Evolutionary conservation across 2,329 filamentous ascomycete genomes (phyloP), one percentile per base, ranked within the genome.

Genomic region (Diaporthe caulivora): DNA sequence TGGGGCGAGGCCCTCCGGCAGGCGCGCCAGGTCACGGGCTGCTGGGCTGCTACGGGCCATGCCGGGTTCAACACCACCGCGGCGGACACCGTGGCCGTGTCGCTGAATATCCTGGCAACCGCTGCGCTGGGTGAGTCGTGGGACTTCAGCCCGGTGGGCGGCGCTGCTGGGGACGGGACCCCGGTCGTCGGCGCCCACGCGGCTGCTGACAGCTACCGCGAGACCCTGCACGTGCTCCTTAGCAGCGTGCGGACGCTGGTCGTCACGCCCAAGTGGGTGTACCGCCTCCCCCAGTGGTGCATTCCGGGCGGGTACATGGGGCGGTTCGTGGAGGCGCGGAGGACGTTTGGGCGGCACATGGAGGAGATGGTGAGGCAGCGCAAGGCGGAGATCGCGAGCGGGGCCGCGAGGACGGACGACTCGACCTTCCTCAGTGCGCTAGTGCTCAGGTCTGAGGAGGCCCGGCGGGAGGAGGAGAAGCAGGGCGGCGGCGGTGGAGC

Each of bases 241-340:
- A 40, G 51, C 37, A 70, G 67, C 51, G 17, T 70, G 5, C 51
- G 67, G 18, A 44, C 51, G 49, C 67, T 70, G 13, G 31, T 57
- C n/a, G n/a, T 70, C n/a, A 70, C 67, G 31, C 67, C 67, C 24
- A 49, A 58, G 40, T 70, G 54, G 53, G 54, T 60, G 31, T 70
- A 70, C 54, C 21, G 18, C 13, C 21, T 70, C 2, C 42, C 68
- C 0, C 37, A 4, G 13, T 55, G 54, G 54, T 55, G 54, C 37
- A 44, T 70, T 8, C 67, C 68, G n/a, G 42, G 49, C 44, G n/a
- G 10, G 10, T 55, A 60, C n/a, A n/a, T 60, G n/a, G 21, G 34
- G 21, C 34, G 60, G 26, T 64, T 64, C 18, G 60, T 70, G 53
- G 47, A 18, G 13, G 26, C 37, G 6, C 42, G 49, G 2, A 21